phyloP scores from a whole-genome alignment of 805 yeast species.

The Candida manassasensis region DNA sequence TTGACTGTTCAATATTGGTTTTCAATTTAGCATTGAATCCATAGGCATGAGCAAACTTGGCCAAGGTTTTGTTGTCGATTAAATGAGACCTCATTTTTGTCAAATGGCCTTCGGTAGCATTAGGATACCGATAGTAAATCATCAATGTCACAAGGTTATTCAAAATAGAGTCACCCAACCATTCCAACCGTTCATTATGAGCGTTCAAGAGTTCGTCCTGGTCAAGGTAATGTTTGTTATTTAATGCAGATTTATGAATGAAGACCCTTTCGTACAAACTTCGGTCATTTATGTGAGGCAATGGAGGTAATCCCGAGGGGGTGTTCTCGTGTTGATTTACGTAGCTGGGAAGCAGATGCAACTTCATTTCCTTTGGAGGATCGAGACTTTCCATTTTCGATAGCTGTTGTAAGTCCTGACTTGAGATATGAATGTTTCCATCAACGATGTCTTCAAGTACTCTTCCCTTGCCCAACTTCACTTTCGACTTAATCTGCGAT shows the following conservation, averaged over 20 bases:
- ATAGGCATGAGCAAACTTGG: conserved; percentile 66
- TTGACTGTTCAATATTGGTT: conserved; percentile 43
- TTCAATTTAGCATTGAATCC: conserved; percentile 57
- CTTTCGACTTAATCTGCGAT: conserved; percentile 51
- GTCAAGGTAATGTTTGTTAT: conserved; percentile 52
- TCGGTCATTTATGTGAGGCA: conserved; percentile 63
- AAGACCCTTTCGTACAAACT: conserved; percentile 66
- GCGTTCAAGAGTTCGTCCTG: conserved; percentile 52
- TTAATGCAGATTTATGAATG: conserved; percentile 70
- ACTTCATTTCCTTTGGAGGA: conserved; percentile 5
- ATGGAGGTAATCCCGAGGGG: conserved; percentile 42
- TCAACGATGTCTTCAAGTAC: conserved; percentile 52
- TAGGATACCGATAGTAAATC: conserved; percentile 61
- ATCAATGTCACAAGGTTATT: conserved; percentile 68
- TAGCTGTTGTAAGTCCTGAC: conserved; percentile 11
- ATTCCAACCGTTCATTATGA: conserved; percentile 86
- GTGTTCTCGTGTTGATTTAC: neutral
- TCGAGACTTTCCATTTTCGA: neutral
- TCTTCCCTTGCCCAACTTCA: conserved; percentile 44
- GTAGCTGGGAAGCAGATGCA: conserved; percentile 5
- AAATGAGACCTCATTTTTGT: conserved; percentile 65
- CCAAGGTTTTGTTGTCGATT: conserved; percentile 68
- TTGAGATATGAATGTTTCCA: conserved; percentile 27
- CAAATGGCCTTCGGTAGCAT: conserved; percentile 74
- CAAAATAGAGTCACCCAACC: conserved; percentile 83